Evolutionary conservation across 2,329 filamentous ascomycete species (phyloP).

Genomic region (Colletotrichum magnum): DNA sequence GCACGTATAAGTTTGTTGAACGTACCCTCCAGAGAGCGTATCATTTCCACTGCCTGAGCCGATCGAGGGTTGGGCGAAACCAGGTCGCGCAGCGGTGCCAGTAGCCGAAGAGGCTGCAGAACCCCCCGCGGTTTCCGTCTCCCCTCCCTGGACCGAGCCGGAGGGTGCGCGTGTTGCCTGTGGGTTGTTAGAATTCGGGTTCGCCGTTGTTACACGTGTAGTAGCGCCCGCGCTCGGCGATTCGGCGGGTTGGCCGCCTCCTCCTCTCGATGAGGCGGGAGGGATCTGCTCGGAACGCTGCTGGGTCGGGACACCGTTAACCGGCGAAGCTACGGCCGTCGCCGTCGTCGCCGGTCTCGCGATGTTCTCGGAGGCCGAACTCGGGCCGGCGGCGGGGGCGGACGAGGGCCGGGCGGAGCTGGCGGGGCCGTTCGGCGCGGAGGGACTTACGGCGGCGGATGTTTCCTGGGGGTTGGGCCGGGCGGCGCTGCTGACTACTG

Average conservation of each 20-base stretch:
- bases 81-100: neutral
- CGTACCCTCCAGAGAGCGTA: neutral
- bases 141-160: neutral
- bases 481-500: neutral
- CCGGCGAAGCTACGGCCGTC: neutral
- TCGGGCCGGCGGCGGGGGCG: neutral
- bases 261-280: neutral
- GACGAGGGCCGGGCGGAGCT: neutral
- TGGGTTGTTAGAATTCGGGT: slow-evolving; percentile 2
- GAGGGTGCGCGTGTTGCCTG: neutral
- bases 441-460: slow-evolving; percentile 14
- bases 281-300: neutral
- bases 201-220: too few species aligned
- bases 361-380: neutral
- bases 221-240: too few species aligned
- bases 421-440: neutral
- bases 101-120: neutral
- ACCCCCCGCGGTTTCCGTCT: neutral
- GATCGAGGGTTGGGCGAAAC: neutral
- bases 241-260: neutral
- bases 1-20: neutral
- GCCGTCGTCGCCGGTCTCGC: neutral
- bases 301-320: too few species aligned
- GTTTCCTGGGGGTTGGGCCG: neutral
- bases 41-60: slow-evolving; percentile 8